Evolutionary conservation across 2,329 filamentous ascomycete species (phyloP).

Genomic region (Thermoascus crustaceus): DNA sequence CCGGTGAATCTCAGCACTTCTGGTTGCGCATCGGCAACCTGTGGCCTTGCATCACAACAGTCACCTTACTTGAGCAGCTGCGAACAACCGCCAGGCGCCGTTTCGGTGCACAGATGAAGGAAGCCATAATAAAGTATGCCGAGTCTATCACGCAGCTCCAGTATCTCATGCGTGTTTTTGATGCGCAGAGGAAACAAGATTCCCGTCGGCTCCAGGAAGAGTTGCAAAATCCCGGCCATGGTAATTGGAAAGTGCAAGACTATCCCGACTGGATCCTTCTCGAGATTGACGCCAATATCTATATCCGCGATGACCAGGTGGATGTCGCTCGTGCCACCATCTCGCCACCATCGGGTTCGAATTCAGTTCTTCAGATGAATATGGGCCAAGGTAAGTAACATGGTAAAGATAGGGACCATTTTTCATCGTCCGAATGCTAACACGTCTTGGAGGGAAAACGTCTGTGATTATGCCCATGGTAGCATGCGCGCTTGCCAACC

Average conservation of each 20-base stretch:
- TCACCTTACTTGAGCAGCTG: constrained; percentile 38
- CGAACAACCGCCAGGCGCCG: constrained; percentile 20
- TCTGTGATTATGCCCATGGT: constrained; percentile 63
- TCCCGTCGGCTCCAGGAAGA: constrained; percentile 36
- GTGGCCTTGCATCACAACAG: constrained; percentile 35
- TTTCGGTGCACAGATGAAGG: constrained; percentile 30
- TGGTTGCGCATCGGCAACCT: constrained; percentile 36
- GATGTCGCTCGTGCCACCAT: constrained; percentile 56
- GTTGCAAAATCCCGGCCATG: constrained; percentile 42
- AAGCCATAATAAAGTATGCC: constrained; percentile 32
- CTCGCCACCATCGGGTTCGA: constrained; percentile 41
- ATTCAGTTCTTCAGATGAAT: constrained; percentile 58
- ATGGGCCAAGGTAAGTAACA: constrained; percentile 53
- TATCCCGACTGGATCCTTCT: constrained; percentile 58
- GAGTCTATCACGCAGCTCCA: constrained; percentile 36
- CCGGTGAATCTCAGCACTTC: constrained; percentile 17
- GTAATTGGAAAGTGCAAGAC: constrained; percentile 48
- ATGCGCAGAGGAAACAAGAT: constrained; percentile 24
- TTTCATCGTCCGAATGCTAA: too few species aligned
- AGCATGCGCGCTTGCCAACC: constrained; percentile 46
- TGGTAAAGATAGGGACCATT: too few species aligned
- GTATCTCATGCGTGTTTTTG: constrained; percentile 36
- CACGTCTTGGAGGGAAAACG: constrained; percentile 49
- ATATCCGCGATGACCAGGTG: constrained; percentile 55
- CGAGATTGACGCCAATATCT: constrained; percentile 57